Evolutionary conservation across 192 early-diverging fungal species (phyloP), one percentile per base, ranked within the genome.

Genomic region (Coemansia sp.): DNA sequence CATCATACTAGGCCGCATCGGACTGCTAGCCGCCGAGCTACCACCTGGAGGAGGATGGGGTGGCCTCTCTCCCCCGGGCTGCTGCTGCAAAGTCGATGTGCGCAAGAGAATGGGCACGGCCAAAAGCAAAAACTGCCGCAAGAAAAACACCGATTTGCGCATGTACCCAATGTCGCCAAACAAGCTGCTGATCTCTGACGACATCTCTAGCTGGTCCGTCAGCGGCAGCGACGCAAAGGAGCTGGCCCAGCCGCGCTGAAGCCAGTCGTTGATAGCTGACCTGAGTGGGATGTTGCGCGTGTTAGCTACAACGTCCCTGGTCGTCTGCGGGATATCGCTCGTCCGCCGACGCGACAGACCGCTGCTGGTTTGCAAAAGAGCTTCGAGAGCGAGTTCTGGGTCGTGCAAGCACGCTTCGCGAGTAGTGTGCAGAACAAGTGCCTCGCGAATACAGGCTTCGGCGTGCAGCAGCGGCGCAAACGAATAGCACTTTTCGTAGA

Each of bases 401-500:
- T 70, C 63, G 32, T 53, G 42, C 11, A 65, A 14, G 4, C 41
- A 33, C 5, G 76, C 58, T 46, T 68, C 76, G 35, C 70, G 76
- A 0, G 67, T 58, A 2, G 67, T 60, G 21, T 59, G 65, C 32
- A 72, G 68, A 6, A 75, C 72, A 38, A 65, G 65, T n/a, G 78
- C 72, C 3, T 65, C 68, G 22, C 81, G 71, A 8, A 75, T 52
- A 43, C 81, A 79, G 7, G 81, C 68, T 53, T 82, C 81, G 10
- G 60, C 60, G 24, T 79, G 62, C 17, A 82, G 57, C 33, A 79
- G 48, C 39, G 76, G 68, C n/a, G 76, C 67, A 29, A 78, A 70
- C 22, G 75, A 53, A 27, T 62, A 65, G 57, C 72, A 69, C 22
- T 67, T 64, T 37, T 68, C 72, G 36, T 75, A 68, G 26, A 82